Conservation (phyloP, 1,139 yeast genomes). For the Zygosaccharomyces pseudobailii region DNA sequence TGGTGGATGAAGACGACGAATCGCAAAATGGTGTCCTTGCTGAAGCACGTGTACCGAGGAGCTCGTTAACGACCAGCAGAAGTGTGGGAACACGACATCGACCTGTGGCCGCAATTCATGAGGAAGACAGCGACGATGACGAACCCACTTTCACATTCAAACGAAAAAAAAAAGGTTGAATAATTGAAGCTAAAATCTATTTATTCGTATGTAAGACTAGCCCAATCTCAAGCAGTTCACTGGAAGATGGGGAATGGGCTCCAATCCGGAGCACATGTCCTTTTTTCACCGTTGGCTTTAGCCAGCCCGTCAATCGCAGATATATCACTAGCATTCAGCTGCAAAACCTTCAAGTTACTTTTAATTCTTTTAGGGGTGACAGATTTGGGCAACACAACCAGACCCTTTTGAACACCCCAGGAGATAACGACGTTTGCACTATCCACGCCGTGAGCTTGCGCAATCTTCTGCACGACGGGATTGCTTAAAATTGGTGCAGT, state of each 20-base stretch:
- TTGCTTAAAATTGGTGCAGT: constrained; percentile 60
- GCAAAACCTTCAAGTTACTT: constrained; percentile 50
- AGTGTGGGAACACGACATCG: too few relatives aligned
- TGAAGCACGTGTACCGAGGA: constrained; percentile 12
- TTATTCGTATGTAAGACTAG: not conserved
- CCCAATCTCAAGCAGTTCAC: constrained; percentile 4
- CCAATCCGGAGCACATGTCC: constrained; percentile 47
- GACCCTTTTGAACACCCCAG: constrained; percentile 69
- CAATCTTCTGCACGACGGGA: constrained; percentile 45
- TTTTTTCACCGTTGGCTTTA: constrained; percentile 43
- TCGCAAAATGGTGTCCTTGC: constrained; percentile 14
- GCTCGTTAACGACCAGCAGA: constrained; percentile 11
- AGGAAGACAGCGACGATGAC: constrained; percentile 26
- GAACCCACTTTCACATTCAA: constrained; percentile 38
- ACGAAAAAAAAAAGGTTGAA: constrained; percentile 19
- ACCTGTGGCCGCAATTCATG: not conserved
- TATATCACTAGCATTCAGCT: constrained; percentile 52
- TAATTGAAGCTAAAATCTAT: not conserved
- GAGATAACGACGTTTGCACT: constrained; percentile 63
- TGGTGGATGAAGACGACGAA: constrained; percentile 28
- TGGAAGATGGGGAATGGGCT: constrained; percentile 31
- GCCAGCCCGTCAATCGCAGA: constrained; percentile 44
- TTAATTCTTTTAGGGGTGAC: constrained; percentile 55
- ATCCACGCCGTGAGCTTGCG: constrained; percentile 50
- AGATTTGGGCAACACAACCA: constrained; percentile 71